phyloP scores from a whole-genome alignment of 495 filamentous ascomycete genomes.

The Clohesyomyces aquaticus region DNA sequence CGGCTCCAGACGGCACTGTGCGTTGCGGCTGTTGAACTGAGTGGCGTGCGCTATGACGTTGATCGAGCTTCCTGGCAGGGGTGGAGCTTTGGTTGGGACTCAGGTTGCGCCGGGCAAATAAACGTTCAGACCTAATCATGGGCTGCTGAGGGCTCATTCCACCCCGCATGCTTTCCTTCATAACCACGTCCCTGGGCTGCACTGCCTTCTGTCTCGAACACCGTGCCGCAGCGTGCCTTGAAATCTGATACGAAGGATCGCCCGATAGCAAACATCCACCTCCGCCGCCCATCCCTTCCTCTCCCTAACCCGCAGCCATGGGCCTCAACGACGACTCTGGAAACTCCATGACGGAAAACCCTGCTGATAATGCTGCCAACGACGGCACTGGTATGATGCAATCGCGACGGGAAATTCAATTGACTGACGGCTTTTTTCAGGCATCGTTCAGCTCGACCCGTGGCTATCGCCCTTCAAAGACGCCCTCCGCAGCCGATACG shows the following conservation, averaged over 20 bases:
- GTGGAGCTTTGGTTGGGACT: conserved; percentile 18
- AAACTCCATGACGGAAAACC: conserved; percentile 43
- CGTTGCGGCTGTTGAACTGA: too few species aligned
- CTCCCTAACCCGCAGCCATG: conserved; percentile 12
- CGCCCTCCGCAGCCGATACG: conserved; percentile 72
- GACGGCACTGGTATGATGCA: conserved; percentile 57
- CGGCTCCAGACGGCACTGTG: too few species aligned
- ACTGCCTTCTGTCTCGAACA: too few species aligned
- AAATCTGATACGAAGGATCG: conserved; percentile 5
- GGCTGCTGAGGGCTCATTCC: too few species aligned
- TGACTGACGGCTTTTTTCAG: conserved; percentile 52
- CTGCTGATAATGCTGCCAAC: conserved; percentile 43
- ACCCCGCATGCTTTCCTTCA: too few species aligned
- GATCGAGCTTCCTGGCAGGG: conserved; percentile 15
- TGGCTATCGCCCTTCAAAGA: conserved; percentile 86
- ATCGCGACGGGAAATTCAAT: conserved; percentile 15
- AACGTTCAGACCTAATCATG: too few species aligned
- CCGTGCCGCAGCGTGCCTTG: conserved; percentile 9
- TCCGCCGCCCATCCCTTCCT: neutral
- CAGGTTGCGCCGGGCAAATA: too few species aligned
- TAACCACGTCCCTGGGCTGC: too few species aligned
- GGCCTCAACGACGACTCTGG: conserved; percentile 42
- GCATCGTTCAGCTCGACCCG: conserved; percentile 84
- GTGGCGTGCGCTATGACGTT: conserved; percentile 33
- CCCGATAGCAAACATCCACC: conserved; percentile 29